phyloP scores from a whole-genome alignment of 805 yeast species.

The Danielozyma ontarioensis region DNA sequence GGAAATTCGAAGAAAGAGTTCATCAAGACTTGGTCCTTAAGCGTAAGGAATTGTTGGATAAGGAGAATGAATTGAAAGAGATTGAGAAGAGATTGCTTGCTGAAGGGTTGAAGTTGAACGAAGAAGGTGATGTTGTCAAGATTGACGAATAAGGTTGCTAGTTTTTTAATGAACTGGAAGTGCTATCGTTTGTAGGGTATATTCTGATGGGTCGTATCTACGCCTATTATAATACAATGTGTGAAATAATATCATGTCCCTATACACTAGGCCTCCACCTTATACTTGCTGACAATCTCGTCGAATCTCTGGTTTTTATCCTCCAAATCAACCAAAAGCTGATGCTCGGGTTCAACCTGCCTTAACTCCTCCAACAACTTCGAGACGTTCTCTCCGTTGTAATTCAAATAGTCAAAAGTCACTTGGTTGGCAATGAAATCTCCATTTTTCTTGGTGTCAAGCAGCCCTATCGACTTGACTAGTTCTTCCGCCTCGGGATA shows the following conservation, averaged over 20 bases:
- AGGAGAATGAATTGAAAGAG: constrained; percentile 81
- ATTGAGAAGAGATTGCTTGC: constrained; percentile 66
- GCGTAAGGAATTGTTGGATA: constrained; percentile 74
- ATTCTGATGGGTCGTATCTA: too few species aligned
- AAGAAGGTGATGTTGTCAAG: constrained; percentile 21
- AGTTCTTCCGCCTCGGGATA: constrained; percentile 77
- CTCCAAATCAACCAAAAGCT: constrained; percentile 50
- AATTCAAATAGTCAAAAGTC: constrained; percentile 49
- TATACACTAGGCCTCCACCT: constrained; percentile 3
- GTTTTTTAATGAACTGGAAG: too few species aligned
- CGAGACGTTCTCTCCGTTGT: constrained; percentile 37
- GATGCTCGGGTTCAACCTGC: constrained; percentile 49
- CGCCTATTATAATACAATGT: too few species aligned
- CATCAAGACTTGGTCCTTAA: constrained; percentile 80
- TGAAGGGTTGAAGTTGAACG: constrained; percentile 46
- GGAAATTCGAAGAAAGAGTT: constrained; percentile 81
- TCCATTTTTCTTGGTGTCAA: constrained; percentile 30
- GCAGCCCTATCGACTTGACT: constrained; percentile 36
- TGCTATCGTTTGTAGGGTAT: too few species aligned
- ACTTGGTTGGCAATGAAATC: constrained; percentile 63
- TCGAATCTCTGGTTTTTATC: constrained; percentile 66
- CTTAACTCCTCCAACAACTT: constrained; percentile 44
- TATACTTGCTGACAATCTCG: constrained; percentile 59
- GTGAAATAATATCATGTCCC: too few species aligned
- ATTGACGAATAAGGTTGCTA: constrained; percentile 10